phyloP scores from a whole-genome alignment of 169 alveolate species.

The Babesia divergens region DNA sequence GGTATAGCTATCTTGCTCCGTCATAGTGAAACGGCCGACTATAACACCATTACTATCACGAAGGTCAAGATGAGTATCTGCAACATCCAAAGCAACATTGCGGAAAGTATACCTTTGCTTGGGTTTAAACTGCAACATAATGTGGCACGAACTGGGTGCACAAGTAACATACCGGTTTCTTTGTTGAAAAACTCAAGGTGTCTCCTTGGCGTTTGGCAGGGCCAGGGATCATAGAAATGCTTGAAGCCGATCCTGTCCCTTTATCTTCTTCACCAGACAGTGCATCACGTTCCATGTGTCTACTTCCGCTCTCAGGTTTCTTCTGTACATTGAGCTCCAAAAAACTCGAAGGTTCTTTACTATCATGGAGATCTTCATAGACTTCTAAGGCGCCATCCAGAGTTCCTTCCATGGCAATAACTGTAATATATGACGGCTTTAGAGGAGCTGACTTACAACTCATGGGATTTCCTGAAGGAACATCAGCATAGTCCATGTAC shows the following conservation, averaged over 20 bases:
- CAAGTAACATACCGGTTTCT: not conserved
- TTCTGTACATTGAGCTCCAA: not conserved
- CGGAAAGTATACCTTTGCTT: conserved; percentile 26
- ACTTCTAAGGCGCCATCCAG: conserved; percentile 13
- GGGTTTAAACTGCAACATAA: conserved; percentile 42
- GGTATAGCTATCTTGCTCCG: conserved; percentile 24
- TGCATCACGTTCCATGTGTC: not conserved
- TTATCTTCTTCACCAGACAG: not conserved
- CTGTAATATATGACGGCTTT: not conserved
- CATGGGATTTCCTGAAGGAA: not conserved
- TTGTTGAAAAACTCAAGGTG: not conserved
- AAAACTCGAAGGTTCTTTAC: not conserved
- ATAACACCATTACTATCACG: conserved; percentile 45
- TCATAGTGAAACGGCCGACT: conserved; percentile 38
- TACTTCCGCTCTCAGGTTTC: not conserved
- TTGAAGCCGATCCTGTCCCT: not conserved
- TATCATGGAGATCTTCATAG: not conserved
- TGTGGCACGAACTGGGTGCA: not conserved
- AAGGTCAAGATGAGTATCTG: conserved; percentile 39
- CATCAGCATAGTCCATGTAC: not conserved
- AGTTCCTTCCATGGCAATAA: not conserved
- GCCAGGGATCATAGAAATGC: not conserved
- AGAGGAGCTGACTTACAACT: not conserved
- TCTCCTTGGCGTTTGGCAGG: not conserved
- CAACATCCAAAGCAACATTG: conserved; percentile 34